A percentile compares a stretch with the other conserved stretches of the same genome.
Evolutionary conservation across 495 filamentous ascomycete species (phyloP).

Genomic region (Penicillium mononematosum): DNA sequence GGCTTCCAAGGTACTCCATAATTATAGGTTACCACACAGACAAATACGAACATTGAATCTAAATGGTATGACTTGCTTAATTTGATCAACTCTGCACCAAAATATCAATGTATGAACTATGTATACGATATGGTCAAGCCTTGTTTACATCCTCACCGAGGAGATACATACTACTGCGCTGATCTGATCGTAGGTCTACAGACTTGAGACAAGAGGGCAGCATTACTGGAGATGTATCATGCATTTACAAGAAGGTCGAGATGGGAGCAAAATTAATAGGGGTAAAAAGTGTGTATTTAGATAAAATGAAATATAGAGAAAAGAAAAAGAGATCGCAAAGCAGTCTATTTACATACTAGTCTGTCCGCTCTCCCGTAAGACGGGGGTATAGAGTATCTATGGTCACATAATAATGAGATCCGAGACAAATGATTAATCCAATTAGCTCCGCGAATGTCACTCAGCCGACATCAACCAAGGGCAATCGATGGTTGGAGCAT

Average conservation of each 20-base stretch:
- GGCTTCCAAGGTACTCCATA: background rate
- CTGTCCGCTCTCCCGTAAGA: background rate
- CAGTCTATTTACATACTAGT: slow-evolving; percentile 5
- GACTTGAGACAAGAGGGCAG: background rate
- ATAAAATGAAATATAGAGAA: background rate
- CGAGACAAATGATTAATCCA: slow-evolving; percentile 5
- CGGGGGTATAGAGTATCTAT: slow-evolving; percentile 9
- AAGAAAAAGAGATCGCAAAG: background rate
- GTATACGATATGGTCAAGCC: background rate
- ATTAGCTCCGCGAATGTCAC: background rate
- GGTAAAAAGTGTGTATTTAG: slow-evolving; percentile 1
- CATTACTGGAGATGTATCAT: background rate
- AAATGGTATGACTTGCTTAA: background rate
- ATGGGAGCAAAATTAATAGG: background rate
- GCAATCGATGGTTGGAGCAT: background rate
- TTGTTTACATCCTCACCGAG: background rate
- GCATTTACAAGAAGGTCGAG: background rate
- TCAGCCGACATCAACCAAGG: background rate
- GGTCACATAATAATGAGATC: slow-evolving; percentile 10
- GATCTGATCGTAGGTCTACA: background rate
- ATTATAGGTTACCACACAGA: background rate
- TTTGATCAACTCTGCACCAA: background rate
- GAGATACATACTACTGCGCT: background rate
- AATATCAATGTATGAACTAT: background rate
- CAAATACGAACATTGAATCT: background rate